A percentile compares a stretch with the other conserved stretches of the same genome.
These are phyloP conservation scores for Elsinoe ampelina DNA, from an alignment of 2,329 filamentous ascomycete species.

Conservation along the genomic window DNA sequence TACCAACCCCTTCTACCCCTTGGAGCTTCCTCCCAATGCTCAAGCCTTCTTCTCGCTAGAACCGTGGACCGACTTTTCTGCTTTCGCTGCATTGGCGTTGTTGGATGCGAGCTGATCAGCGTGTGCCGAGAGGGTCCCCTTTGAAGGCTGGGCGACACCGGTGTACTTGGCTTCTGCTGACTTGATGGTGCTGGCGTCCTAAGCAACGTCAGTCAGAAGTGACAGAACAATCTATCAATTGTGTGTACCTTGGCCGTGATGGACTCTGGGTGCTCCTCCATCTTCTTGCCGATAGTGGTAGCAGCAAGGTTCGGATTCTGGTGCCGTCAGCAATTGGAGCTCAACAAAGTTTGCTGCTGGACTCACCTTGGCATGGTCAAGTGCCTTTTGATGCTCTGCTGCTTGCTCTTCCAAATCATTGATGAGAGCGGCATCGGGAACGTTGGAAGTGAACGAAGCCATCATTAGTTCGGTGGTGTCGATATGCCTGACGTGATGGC, in stretches of 20 bases:
- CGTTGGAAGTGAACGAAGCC: not conserved
- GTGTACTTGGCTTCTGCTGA: constrained; percentile 32
- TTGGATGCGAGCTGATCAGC: constrained; percentile 33
- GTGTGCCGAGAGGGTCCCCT: constrained; percentile 28
- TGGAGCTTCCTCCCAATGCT: not conserved
- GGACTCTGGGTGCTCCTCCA: constrained; percentile 26
- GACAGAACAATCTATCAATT: not conserved
- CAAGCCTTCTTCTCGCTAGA: not conserved
- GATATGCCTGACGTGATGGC: not conserved
- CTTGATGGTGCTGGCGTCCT: constrained; percentile 34
- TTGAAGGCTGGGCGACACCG: constrained; percentile 22
- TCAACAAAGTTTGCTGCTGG: not conserved
- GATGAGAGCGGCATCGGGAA: not conserved
- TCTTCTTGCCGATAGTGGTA: constrained; percentile 25
- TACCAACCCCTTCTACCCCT: not conserved
- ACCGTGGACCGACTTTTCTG: not conserved
- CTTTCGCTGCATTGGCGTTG: constrained; percentile 16
- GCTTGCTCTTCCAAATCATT: not conserved
- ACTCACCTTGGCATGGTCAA: not conserved
- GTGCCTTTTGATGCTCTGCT: constrained; percentile 1
- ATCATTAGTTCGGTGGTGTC: not conserved
- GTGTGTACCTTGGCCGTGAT: constrained; percentile 18
- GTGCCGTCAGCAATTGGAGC: not conserved
- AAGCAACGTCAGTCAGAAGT: not conserved
- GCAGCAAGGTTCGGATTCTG: constrained; percentile 26